Percentiles rank a stretch among this genome's conserved stretches.
Evolutionary conservation across 2,329 filamentous ascomycete genomes (phyloP).

Genomic region (Pseudopithomyces chartarum): DNA sequence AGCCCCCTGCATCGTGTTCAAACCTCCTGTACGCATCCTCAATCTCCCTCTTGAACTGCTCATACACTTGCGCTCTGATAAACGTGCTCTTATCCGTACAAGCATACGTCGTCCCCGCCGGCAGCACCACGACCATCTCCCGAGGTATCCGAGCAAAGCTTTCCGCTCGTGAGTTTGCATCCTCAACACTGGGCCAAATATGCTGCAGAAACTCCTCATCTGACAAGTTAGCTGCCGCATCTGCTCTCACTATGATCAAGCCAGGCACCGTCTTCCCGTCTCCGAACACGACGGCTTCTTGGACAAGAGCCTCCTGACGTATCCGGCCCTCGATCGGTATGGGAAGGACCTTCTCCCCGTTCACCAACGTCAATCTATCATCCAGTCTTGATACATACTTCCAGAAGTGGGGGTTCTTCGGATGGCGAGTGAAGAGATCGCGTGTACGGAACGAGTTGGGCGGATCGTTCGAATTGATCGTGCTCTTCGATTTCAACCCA

Average conservation of each 20-base stretch:
- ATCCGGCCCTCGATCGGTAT: slow-evolving; percentile 60
- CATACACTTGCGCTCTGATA: slow-evolving; percentile 59
- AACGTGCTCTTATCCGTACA: slow-evolving; percentile 63
- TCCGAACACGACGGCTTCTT: slow-evolving; percentile 64
- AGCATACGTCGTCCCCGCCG: slow-evolving; percentile 52
- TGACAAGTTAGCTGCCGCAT: slow-evolving; percentile 48
- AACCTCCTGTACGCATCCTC: slow-evolving; percentile 49
- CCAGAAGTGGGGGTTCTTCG: slow-evolving; percentile 50
- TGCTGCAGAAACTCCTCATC: slow-evolving; percentile 54
- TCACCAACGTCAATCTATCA: slow-evolving; percentile 54
- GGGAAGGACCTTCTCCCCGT: slow-evolving; percentile 57
- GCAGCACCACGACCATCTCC: slow-evolving; percentile 59
- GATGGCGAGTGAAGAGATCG: slow-evolving; percentile 55
- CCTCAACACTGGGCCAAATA: slow-evolving; percentile 57
- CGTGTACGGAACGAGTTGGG: slow-evolving; percentile 53
- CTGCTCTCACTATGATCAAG: slow-evolving; percentile 58
- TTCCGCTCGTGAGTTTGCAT: slow-evolving; percentile 56
- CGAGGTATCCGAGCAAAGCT: slow-evolving; percentile 59
- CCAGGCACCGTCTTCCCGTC: slow-evolving; percentile 59
- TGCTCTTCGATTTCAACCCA: slow-evolving; percentile 44
- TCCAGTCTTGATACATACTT: slow-evolving; percentile 55
- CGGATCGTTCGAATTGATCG: slow-evolving; percentile 52
- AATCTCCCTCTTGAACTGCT: slow-evolving; percentile 55
- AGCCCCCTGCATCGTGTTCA: slow-evolving; percentile 22
- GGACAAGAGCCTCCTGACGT: slow-evolving; percentile 57